A percentile compares a stretch with the other conserved stretches of the same genome.
Evolutionary conservation across 1,284 basidiomycete species (phyloP).

Genomic region (Cutaneotrichosporon sp.): DNA sequence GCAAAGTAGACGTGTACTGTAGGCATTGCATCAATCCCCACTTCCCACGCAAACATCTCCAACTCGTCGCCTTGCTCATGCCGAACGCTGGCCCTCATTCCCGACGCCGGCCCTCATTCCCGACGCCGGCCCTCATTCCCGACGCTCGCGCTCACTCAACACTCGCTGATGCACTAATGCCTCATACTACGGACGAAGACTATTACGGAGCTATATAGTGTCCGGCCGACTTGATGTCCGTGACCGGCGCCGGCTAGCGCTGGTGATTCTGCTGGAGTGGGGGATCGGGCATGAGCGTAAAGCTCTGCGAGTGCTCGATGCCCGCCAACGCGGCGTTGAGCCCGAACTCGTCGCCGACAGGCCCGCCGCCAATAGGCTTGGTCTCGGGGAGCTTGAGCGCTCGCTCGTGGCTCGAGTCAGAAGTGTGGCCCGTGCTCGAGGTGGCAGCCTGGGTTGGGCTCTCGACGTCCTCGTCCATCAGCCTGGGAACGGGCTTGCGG

Average conservation of each 20-base stretch:
- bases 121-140: background rate
- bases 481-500: slow-evolving; percentile 27
- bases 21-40: background rate
- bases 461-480: slow-evolving; percentile 8
- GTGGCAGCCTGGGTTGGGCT: background rate
- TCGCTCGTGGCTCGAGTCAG: background rate
- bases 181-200: background rate
- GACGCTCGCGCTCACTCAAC: too few species aligned
- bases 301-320: slow-evolving; percentile 7
- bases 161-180: background rate
- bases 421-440: background rate
- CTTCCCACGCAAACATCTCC: background rate
- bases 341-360: slow-evolving; percentile 17
- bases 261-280: slow-evolving; percentile 13
- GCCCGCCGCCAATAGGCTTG: background rate
- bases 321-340: slow-evolving; percentile 18
- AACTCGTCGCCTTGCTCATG: background rate
- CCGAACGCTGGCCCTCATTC: background rate
- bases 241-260: slow-evolving; percentile 2
- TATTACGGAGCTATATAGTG: background rate
- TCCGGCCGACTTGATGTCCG: background rate
- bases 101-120: background rate
- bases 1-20: background rate
- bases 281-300: slow-evolving; percentile 25
- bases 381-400: background rate